A percentile compares a stretch with the other conserved stretches of the same genome.
phyloP scores from a whole-genome alignment of 495 filamentous ascomycete genomes.

The Extremus antarcticus region DNA sequence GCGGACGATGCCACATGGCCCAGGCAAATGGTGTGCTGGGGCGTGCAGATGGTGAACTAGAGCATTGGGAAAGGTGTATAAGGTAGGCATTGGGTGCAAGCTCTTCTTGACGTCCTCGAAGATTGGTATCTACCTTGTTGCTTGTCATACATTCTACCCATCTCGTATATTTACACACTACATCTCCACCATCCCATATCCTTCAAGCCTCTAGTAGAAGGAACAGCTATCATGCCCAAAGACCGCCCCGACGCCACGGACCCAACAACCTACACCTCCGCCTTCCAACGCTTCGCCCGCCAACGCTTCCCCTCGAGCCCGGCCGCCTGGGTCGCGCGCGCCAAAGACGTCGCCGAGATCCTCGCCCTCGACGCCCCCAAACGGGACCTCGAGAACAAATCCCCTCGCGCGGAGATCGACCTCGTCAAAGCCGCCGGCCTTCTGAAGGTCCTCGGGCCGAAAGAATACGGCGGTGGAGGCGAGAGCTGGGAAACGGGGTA shows the following conservation, averaged over 20 bases:
- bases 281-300: not conserved
- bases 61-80: not conserved
- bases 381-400: conserved; percentile 46
- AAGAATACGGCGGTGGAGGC: conserved; percentile 46
- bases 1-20: not conserved
- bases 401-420: conserved; percentile 43
- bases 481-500: conserved; percentile 47
- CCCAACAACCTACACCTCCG: not conserved
- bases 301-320: conserved; percentile 32
- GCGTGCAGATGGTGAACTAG: not conserved
- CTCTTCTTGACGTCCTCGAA: not conserved
- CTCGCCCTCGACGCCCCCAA: conserved; percentile 41
- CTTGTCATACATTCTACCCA: too few relatives aligned
- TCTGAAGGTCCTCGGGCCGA: conserved; percentile 43
- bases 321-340: conserved; percentile 41
- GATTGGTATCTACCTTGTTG: too few relatives aligned
- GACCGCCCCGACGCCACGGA: not conserved
- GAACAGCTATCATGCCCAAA: not conserved
- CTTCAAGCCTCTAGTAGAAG: not conserved
- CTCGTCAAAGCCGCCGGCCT: conserved; percentile 48
- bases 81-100: not conserved
- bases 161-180: too few relatives aligned
- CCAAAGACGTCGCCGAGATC: conserved; percentile 42
- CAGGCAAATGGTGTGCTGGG: not conserved
- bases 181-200: not conserved